A percentile compares a stretch with the other conserved stretches of the same genome.
Conservation (phyloP, 2,329 filamentous ascomycete species). For the Graphilbum fragrans region DNA sequence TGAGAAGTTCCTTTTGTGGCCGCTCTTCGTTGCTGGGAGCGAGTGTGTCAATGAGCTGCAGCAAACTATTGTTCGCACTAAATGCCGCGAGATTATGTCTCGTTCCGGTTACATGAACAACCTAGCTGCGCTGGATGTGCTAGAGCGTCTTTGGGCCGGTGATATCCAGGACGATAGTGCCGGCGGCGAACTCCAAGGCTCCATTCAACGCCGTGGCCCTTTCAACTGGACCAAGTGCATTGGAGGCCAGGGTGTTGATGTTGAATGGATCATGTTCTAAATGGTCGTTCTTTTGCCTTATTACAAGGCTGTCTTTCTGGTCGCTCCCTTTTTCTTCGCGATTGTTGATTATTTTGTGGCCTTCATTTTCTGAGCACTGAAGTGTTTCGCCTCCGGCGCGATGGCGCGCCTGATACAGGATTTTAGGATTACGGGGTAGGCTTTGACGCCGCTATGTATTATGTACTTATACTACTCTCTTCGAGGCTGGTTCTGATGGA, state of each 20-base stretch:
- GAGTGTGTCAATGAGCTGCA: constrained; percentile 78
- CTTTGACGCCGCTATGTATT: too few species aligned
- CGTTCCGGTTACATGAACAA: constrained; percentile 93
- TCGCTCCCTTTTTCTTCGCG: too few species aligned
- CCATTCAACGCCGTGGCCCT: constrained; percentile 27
- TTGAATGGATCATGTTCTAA: constrained; percentile 57
- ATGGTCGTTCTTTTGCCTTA: background rate
- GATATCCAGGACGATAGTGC: constrained; percentile 29
- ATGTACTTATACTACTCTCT: too few species aligned
- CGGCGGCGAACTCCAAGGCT: constrained; percentile 18
- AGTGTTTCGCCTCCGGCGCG: too few species aligned
- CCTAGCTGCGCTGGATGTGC: constrained; percentile 67
- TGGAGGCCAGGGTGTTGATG: constrained; percentile 41
- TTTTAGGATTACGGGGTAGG: too few species aligned
- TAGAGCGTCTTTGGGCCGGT: constrained; percentile 72
- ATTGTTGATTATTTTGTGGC: background rate
- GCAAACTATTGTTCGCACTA: constrained; percentile 63
- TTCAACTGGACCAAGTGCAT: constrained; percentile 49
- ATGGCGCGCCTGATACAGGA: too few species aligned
- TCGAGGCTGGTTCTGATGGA: too few species aligned
- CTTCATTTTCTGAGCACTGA: too few species aligned
- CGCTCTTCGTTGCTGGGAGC: constrained; percentile 78
- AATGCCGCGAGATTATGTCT: constrained; percentile 76
- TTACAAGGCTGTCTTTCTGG: background rate
- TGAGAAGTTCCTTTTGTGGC: constrained; percentile 89